phyloP scores from a whole-genome alignment of 139 green algal genomes.

The Desmodesmus armatus region DNA sequence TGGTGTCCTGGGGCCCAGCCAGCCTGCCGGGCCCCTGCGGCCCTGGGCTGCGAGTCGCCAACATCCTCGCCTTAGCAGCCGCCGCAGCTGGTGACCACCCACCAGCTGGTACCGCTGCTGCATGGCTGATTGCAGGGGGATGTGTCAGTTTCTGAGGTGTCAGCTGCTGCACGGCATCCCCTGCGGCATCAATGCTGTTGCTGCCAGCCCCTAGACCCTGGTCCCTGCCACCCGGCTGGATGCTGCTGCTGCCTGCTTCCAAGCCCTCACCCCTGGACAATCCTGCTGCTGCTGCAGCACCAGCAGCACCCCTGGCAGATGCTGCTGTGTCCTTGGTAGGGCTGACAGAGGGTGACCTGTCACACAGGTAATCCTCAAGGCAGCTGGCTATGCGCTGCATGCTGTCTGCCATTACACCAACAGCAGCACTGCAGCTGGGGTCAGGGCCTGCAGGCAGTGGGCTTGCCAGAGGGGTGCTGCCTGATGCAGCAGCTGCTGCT shows the following conservation, averaged over 20 bases:
- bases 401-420: neutral
- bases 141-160: neutral
- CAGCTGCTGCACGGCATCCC: too few relatives aligned
- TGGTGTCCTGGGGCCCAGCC: neutral
- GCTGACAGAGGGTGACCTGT: neutral
- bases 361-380: conserved; percentile 23
- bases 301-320: neutral
- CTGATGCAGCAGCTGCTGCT: too few relatives aligned
- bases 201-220: neutral
- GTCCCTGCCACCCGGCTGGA: too few relatives aligned
- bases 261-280: neutral
- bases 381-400: conserved; percentile 39
- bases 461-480: too few relatives aligned
- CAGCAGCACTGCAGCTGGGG: too few relatives aligned
- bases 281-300: neutral
- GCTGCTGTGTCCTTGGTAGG: neutral
- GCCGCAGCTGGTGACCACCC: conserved; percentile 7
- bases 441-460: too few relatives aligned
- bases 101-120: neutral
- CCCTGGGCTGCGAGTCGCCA: neutral
- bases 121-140: neutral
- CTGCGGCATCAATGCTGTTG: neutral
- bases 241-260: neutral
- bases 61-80: conserved; percentile 26
- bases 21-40: neutral